phyloP scores from a whole-genome alignment of 2,329 filamentous ascomycete genomes.

The Albifimbria verrucaria region DNA sequence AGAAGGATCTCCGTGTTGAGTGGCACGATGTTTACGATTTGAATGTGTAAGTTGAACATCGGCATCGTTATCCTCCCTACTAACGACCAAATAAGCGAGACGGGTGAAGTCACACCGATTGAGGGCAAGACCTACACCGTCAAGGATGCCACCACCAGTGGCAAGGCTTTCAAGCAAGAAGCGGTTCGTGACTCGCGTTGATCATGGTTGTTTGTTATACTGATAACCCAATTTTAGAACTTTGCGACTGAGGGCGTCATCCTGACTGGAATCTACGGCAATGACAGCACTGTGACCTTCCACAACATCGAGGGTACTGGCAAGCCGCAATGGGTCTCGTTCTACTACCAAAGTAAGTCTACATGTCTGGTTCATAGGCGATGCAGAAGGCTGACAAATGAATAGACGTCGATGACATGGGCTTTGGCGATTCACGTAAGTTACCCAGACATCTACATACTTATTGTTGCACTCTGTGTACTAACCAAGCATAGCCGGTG shows the following conservation, averaged over 20 bases:
- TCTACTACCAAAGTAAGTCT: constrained; percentile 48
- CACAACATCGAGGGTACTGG: constrained; percentile 41
- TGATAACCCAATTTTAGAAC: constrained; percentile 21
- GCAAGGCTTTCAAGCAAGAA: constrained; percentile 47
- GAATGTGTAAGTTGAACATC: constrained; percentile 35
- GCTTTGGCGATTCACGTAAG: neutral
- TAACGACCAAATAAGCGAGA: constrained; percentile 15
- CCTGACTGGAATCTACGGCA: constrained; percentile 48
- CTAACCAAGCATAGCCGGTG: neutral
- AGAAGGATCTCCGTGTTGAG: constrained; percentile 41
- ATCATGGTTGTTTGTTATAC: neutral
- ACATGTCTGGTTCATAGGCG: neutral
- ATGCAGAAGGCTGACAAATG: too few relatives aligned
- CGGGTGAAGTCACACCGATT: constrained; percentile 43
- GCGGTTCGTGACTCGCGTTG: constrained; percentile 23
- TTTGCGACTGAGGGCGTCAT: constrained; percentile 44
- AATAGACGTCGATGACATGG: neutral
- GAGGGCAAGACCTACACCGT: constrained; percentile 44
- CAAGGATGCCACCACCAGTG: constrained; percentile 38
- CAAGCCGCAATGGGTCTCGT: constrained; percentile 50
- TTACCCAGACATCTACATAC: too few relatives aligned
- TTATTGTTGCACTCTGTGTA: too few relatives aligned
- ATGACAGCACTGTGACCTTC: constrained; percentile 49
- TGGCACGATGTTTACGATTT: constrained; percentile 56
- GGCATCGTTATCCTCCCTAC: neutral